Conservation (phyloP, 2,329 filamentous ascomycete species). For the Sporothrix pseudoabietina region DNA sequence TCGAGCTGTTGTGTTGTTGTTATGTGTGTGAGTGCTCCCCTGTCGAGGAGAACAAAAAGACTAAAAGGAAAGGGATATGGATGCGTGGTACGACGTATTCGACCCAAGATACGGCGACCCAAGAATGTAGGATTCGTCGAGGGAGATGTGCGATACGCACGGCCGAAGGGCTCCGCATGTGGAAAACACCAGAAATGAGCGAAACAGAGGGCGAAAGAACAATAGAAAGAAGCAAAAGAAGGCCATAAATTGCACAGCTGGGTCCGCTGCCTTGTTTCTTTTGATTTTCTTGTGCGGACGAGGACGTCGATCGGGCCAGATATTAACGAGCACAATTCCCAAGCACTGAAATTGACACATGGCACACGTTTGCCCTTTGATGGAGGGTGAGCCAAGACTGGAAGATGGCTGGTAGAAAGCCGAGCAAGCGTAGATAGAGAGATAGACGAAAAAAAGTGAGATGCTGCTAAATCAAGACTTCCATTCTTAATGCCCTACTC, state of each 20-base stretch:
- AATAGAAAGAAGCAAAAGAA: not conserved
- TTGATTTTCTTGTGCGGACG: not conserved
- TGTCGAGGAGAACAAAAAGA: not conserved
- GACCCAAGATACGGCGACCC: not conserved
- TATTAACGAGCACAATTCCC: not conserved
- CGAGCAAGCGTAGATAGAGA: not conserved
- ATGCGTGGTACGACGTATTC: not conserved
- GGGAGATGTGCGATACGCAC: not conserved
- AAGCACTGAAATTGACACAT: constrained; percentile 30
- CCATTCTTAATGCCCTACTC: not conserved
- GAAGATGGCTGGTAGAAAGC: constrained; percentile 10
- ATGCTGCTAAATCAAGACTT: not conserved
- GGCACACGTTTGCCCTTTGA: constrained; percentile 14
- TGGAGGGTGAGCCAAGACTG: not conserved
- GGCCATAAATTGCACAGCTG: not conserved
- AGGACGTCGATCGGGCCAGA: not conserved
- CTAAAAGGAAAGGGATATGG: not conserved
- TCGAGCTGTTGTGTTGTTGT: not conserved
- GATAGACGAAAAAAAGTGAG: not conserved
- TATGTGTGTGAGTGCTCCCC: not conserved
- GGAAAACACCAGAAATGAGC: not conserved
- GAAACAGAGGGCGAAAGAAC: not conserved
- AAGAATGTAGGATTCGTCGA: not conserved
- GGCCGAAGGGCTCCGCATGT: not conserved
- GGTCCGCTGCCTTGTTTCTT: not conserved